These are phyloP conservation scores for Hysterangium stoloniferum DNA, from an alignment of 768 basidiomycete species.

Conservation along the genomic window DNA sequence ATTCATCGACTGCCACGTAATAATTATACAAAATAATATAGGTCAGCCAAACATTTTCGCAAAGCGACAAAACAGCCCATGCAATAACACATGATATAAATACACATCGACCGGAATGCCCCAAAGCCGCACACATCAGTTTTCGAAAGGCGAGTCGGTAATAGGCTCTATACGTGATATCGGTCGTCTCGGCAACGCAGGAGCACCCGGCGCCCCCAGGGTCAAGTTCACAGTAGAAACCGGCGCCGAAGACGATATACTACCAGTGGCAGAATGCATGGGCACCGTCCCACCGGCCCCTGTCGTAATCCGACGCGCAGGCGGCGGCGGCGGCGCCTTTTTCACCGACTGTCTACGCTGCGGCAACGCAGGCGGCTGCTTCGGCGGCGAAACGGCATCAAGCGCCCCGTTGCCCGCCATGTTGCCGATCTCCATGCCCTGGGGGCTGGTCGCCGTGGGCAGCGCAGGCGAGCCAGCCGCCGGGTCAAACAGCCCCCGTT, in stretches of 20 bases:
- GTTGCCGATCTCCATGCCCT: slow-evolving; percentile 3
- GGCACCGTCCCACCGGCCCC: neutral
- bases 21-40: too few species aligned
- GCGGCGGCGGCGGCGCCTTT: slow-evolving; percentile 8
- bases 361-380: slow-evolving; percentile 3
- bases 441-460: neutral
- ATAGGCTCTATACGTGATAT: too few species aligned
- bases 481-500: neutral
- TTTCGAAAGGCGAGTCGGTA: too few species aligned
- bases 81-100: too few species aligned
- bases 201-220: neutral
- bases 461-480: neutral
- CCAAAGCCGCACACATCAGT: too few species aligned
- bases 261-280: neutral
- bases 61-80: too few species aligned
- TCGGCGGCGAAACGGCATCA: too few species aligned
- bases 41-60: too few species aligned
- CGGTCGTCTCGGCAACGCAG: neutral
- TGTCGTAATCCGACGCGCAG: neutral
- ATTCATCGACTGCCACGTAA: too few species aligned
- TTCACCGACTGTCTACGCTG: neutral
- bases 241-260: neutral
- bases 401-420: neutral
- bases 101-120: too few species aligned
- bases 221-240: neutral